Conservation (phyloP, 106 monocot genomes). For the Platanthera zijinensis region DNA sequence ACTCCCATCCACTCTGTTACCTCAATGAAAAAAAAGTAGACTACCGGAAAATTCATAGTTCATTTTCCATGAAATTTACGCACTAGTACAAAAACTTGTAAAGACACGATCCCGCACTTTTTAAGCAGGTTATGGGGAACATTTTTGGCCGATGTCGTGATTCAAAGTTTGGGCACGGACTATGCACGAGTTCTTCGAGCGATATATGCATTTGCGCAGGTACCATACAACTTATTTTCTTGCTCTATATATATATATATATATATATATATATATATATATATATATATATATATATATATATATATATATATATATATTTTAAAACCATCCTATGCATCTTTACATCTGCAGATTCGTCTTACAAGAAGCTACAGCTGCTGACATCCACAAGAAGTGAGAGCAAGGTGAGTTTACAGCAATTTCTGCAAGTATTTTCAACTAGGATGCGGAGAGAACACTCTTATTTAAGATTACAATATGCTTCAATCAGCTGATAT, state of each 20-base stretch:
- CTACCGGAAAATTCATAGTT: not conserved
- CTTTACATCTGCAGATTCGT: conserved; percentile 43
- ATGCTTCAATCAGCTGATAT: no score
- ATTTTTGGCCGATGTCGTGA: conserved; percentile 80
- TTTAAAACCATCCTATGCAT: not conserved
- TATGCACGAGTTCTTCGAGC: conserved; percentile 89
- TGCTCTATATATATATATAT: not conserved
- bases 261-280: not conserved
- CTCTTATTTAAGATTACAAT: no score
- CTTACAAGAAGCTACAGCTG: conserved; percentile 37
- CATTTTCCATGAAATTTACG: not conserved
- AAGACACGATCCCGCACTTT: not conserved
- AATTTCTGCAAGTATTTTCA: no score
- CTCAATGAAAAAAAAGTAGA: not conserved
- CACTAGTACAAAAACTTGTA: not conserved
- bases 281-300: not conserved
- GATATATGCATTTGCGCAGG: conserved; percentile 94
- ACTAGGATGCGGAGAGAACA: no score
- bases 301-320: not conserved
- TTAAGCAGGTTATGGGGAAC: conserved; percentile 84
- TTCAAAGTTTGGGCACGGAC: conserved; percentile 95
- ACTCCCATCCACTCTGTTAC: no score
- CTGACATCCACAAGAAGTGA: not conserved
- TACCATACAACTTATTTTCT: conserved; percentile 8
- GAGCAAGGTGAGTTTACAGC: no score